These are phyloP conservation scores for Fusarium tanahbumbuense DNA, from an alignment of 2,329 filamentous ascomycete genomes.

Conservation along the genomic window DNA sequence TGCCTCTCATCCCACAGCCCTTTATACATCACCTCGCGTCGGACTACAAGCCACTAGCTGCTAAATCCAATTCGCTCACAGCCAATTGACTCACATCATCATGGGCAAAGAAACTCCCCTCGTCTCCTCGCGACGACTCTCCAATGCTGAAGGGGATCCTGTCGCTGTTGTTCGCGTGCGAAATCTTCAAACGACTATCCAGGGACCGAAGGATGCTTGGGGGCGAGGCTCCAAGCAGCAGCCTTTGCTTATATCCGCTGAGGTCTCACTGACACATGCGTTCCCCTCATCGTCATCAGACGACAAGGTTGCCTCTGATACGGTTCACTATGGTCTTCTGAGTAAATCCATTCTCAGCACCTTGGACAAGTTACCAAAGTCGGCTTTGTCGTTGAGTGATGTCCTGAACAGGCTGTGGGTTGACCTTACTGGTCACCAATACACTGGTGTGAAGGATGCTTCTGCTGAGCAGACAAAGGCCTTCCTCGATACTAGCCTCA, in stretches of 20 bases:
- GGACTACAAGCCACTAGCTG: not conserved
- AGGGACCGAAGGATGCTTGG: slow-evolving; percentile 75
- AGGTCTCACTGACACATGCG: slow-evolving; percentile 64
- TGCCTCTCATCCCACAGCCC: not conserved
- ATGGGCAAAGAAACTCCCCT: slow-evolving; percentile 41
- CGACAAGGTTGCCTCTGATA: slow-evolving; percentile 75
- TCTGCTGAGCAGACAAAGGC: slow-evolving; percentile 20
- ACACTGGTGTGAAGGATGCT: slow-evolving; percentile 20
- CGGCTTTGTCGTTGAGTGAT: slow-evolving; percentile 39
- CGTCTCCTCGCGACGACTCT: slow-evolving; percentile 43
- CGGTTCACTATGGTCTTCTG: slow-evolving; percentile 79
- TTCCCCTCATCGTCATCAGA: slow-evolving; percentile 68
- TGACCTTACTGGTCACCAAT: slow-evolving; percentile 46
- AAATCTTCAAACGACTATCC: slow-evolving; percentile 69
- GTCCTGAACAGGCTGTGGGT: slow-evolving; percentile 51
- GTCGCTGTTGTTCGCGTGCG: slow-evolving; percentile 67
- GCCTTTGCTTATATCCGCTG: slow-evolving; percentile 70
- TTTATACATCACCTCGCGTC: not conserved
- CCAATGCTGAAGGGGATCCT: slow-evolving; percentile 44
- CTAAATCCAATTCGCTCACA: slow-evolving; percentile 15
- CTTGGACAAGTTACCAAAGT: slow-evolving; percentile 48
- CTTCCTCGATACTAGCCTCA: slow-evolving; percentile 49
- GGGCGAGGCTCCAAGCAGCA: slow-evolving; percentile 69
- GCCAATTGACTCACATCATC: slow-evolving; percentile 9
- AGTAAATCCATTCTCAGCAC: slow-evolving; percentile 71